Base-by-base conservation (phyloP, 2,329 filamentous ascomycete species). In the Xylaria digitata region DNA sequence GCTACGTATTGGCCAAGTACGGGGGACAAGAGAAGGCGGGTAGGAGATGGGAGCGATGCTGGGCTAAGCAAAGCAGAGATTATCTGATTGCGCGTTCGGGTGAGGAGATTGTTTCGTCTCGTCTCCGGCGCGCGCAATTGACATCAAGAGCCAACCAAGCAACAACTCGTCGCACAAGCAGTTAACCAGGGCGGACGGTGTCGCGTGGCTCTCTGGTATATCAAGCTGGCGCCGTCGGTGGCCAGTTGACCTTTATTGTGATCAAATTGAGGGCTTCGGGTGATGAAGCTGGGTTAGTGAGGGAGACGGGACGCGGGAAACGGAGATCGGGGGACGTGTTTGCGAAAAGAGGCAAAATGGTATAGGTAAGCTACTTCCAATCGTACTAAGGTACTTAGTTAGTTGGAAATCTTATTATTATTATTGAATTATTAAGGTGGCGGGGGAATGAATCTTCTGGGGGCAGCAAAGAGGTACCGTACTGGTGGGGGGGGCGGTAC, bases 391-490 rank as follows among this genome's bases (percentile, higher is more conserved):
- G 6, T 50, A 43, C 49, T 5, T 45, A 42, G 30, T 34, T 34
- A 34, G 26, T 32, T 48, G 57, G 42, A 54, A 61, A 65, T 58
- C 53, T 63, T 54, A 49, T 48, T 63, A 50, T 48, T 46, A 26
- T 53, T 66, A 54, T 55, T 59, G 19, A 59, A 34, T 65, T 69
- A 69, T 66, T 63, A 61, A 54, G 64, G 67, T 66, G 60, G 63
- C 60, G 63, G 64, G 63, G 63, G 63, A 63, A 61, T 57, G 59
- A 54, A 40, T 50, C 46, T 50, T 49, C 48, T 50, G 63, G 61
- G 63, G 61, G 58, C 5, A 30, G 37, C 42, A 23, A 32, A 26
- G 3, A 26, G 26, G 43, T 15, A 42, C 32, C 17, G n/a, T n/a
- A n/a, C n/a, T n/a, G 37, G 49, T n/a, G 49, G n/a, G 19, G 19